These are phyloP conservation scores for Septoria petroselini DNA, from an alignment of 2,329 filamentous ascomycete species.

Conservation along the genomic window DNA sequence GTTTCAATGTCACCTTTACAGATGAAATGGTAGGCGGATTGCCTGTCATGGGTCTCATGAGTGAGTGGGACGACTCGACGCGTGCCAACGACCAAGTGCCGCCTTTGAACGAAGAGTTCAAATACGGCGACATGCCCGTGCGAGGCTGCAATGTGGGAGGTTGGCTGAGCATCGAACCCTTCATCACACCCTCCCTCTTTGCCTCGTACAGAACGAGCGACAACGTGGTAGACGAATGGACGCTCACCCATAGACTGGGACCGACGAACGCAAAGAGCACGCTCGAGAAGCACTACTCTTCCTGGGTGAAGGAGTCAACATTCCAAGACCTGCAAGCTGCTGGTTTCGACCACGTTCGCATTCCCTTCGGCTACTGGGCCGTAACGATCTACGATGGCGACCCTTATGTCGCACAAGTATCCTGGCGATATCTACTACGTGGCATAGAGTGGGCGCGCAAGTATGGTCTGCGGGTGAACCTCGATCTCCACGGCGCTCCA, in stretches of 20 bases:
- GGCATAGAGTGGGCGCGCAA: slow-evolving; percentile 92
- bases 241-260: slow-evolving; percentile 69
- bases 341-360: slow-evolving; percentile 93
- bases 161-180: slow-evolving; percentile 91
- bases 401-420: slow-evolving; percentile 79
- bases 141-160: slow-evolving; percentile 90
- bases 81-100: slow-evolving; percentile 77
- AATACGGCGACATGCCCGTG: slow-evolving; percentile 74
- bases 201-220: slow-evolving; percentile 58
- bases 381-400: slow-evolving; percentile 80
- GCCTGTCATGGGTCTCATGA: slow-evolving; percentile 85
- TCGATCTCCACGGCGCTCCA: slow-evolving; percentile 87
- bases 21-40: slow-evolving; percentile 77
- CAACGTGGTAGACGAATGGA: slow-evolving; percentile 84
- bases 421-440: slow-evolving; percentile 90
- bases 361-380: slow-evolving; percentile 94
- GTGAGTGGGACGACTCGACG: slow-evolving; percentile 78
- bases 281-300: slow-evolving; percentile 88
- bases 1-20: slow-evolving; percentile 95
- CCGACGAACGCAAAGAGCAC: slow-evolving; percentile 59
- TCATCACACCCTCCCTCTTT: slow-evolving; percentile 93
- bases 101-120: slow-evolving; percentile 70
- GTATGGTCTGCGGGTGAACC: slow-evolving; percentile 85
- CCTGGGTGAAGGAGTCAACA: slow-evolving; percentile 78
- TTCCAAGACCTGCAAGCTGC: slow-evolving; percentile 82